These are phyloP conservation scores for Trapa bicornis DNA, from an alignment of 345 rosid genomes.

Conservation along the genomic window DNA sequence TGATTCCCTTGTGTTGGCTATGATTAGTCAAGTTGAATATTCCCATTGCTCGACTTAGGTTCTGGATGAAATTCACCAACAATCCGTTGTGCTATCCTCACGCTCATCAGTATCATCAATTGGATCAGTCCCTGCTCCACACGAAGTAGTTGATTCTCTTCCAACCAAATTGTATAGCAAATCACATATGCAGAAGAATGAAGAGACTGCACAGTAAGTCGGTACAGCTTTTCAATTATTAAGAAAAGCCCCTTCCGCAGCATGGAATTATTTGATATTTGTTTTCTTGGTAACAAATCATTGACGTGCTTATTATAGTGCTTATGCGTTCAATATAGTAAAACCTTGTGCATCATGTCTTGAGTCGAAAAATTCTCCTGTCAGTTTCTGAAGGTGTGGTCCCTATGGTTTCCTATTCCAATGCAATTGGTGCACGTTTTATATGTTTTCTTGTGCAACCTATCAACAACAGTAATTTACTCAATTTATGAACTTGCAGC, in stretches of 20 bases:
- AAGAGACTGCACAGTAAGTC: slow-evolving; percentile 76
- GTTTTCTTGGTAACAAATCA: neutral
- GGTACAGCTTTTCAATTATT: neutral
- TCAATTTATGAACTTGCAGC: neutral
- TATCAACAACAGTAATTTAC: no score
- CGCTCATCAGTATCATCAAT: slow-evolving; percentile 74
- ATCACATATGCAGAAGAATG: slow-evolving; percentile 42
- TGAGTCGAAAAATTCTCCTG: no score
- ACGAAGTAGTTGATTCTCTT: slow-evolving; percentile 71
- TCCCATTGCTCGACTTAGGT: slow-evolving; percentile 38
- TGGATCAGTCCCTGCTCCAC: slow-evolving; percentile 95
- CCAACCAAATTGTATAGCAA: slow-evolving; percentile 51
- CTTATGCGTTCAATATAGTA: neutral
- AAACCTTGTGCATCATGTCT: no score
- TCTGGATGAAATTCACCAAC: slow-evolving; percentile 99
- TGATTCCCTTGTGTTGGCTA: neutral
- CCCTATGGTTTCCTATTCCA: no score
- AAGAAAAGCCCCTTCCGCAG: neutral
- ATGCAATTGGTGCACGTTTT: no score
- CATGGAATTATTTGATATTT: neutral
- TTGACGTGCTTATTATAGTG: neutral
- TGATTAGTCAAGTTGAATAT: slow-evolving; percentile 20
- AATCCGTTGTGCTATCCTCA: slow-evolving; percentile 84
- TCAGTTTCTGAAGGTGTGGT: no score
- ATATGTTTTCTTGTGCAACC: no score